These are phyloP conservation scores for Penicillium sp. DNA, from an alignment of 2,329 filamentous ascomycete genomes.

Conservation along the genomic window DNA sequence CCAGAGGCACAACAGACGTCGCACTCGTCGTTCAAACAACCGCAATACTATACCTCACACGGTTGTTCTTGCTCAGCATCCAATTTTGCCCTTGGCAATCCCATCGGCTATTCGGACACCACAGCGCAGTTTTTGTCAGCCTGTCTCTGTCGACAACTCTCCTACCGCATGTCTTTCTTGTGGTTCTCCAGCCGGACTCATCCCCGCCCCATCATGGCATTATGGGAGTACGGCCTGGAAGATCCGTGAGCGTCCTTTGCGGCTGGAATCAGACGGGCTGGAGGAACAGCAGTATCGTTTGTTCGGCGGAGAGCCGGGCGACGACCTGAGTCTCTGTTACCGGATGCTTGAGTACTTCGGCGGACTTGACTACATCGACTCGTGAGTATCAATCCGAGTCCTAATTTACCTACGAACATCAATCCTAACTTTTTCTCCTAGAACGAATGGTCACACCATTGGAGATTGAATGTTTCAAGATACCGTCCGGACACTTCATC, in stretches of 20 bases:
- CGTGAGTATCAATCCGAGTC: slow-evolving; percentile 31
- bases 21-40: slow-evolving; percentile 43
- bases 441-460: slow-evolving; percentile 23
- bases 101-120: slow-evolving; percentile 13
- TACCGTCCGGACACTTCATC: background rate
- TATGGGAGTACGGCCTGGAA: slow-evolving; percentile 44
- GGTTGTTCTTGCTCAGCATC: slow-evolving; percentile 7
- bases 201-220: slow-evolving; percentile 44
- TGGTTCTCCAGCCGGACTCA: slow-evolving; percentile 25
- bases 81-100: background rate
- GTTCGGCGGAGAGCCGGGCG: slow-evolving; percentile 47
- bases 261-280: slow-evolving; percentile 28
- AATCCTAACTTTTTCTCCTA: slow-evolving; percentile 21
- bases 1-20: slow-evolving; percentile 49
- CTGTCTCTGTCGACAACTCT: slow-evolving; percentile 18
- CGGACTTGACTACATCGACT: slow-evolving; percentile 50
- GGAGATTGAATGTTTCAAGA: slow-evolving; percentile 26
- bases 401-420: slow-evolving; percentile 2
- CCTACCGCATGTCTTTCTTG: slow-evolving; percentile 21
- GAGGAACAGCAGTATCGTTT: slow-evolving; percentile 47
- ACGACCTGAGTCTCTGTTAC: slow-evolving; percentile 47
- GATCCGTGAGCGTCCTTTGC: slow-evolving; percentile 34
- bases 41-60: slow-evolving; percentile 15
- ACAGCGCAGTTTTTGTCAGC: slow-evolving; percentile 14
- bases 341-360: slow-evolving; percentile 52